phyloP scores from a whole-genome alignment of 2,329 filamentous ascomycete genomes.

The Alternaria sp. region DNA sequence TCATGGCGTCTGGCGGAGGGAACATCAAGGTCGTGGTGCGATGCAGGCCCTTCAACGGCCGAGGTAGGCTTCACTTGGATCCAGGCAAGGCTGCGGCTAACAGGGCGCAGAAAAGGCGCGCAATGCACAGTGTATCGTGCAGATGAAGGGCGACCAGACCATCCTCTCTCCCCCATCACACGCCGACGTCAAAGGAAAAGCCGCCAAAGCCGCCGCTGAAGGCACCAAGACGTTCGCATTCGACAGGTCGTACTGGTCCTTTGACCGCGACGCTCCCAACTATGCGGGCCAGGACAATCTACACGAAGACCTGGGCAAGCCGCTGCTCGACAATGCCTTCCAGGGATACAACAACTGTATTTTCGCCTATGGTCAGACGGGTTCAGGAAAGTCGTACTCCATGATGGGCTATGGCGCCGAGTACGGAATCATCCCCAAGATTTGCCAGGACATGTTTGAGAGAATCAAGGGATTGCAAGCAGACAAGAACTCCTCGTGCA shows the following conservation, averaged over 20 bases:
- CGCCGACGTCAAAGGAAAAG: slow-evolving; percentile 68
- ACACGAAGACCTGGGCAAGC: slow-evolving; percentile 86
- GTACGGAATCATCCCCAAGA: slow-evolving; percentile 92
- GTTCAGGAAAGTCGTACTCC: slow-evolving; percentile 97
- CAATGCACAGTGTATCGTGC: slow-evolving; percentile 93
- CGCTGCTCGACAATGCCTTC: slow-evolving; percentile 96
- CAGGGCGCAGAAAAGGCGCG: slow-evolving; percentile 80
- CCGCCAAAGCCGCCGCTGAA: slow-evolving; percentile 68
- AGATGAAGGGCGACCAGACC: slow-evolving; percentile 95
- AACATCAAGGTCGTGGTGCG: slow-evolving; percentile 99
- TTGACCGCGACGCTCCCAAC: slow-evolving; percentile 79
- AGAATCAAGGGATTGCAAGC: slow-evolving; percentile 76
- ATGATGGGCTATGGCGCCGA: slow-evolving; percentile 99
- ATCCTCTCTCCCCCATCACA: slow-evolving; percentile 77
- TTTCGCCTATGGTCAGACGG: slow-evolving; percentile 98
- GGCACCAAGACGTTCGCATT: slow-evolving; percentile 91
- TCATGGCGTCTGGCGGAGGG: slow-evolving; percentile 80
- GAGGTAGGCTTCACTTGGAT: slow-evolving; percentile 68
- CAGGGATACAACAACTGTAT: slow-evolving; percentile 99
- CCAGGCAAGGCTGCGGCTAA: slow-evolving; percentile 21
- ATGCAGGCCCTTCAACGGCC: slow-evolving; percentile 91
- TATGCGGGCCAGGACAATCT: slow-evolving; percentile 92
- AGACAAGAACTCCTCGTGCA: slow-evolving; percentile 83
- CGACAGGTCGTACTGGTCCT: slow-evolving; percentile 98
- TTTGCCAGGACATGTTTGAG: slow-evolving; percentile 97